Evolutionary conservation across 345 rosid species (phyloP), one percentile per base, ranked within the genome.

Genomic region (Salix dunnii): DNA sequence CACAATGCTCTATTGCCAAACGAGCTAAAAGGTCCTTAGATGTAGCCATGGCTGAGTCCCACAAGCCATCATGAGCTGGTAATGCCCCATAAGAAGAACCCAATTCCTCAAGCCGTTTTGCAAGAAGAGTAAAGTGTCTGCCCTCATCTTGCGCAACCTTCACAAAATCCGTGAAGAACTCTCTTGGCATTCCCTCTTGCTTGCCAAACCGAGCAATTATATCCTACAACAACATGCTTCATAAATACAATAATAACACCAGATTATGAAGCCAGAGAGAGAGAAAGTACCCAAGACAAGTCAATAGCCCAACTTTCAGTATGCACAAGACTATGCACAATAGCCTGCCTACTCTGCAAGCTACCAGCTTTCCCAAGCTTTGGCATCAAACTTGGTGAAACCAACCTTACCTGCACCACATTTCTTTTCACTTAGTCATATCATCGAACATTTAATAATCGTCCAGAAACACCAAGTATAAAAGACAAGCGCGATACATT

Each of bases 251-350:
- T 25, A 60, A 21, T 14, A 75, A 27, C 70, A 70, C 20, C 49
- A 46, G 13, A 46, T 46, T 46, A 46, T 46, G 49, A 46, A 46
- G 49, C 49, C 49, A 53, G 23, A 33, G 77, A 46, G 28, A 25
- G 74, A 67, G 36, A 36, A 40, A 31, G 5, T 87, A 94, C 97
- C 98, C 95, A 94, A 51, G 98, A 89, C 81, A 92, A 88, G 77
- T 91, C 98, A 82, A 92, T 81, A 4, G 97, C 98, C 97, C 98
- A 92, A 78, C 95, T 94, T 87, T 94, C 97, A 30, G 83, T 92
- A 80, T 92, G 97, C 23, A 74, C 95, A 77, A 94, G 91, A 74
- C 98, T 94, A 68, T 92, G 98, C 79, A 92, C 92, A 80, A 94
- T 92, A 5, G 97, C 94, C 88, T 88, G 97, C 79, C 97, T 89